Evolutionary conservation across 2,329 filamentous ascomycete species (phyloP), one percentile per base, ranked within the genome.

Genomic region (Pochonia chlamydosporia): DNA sequence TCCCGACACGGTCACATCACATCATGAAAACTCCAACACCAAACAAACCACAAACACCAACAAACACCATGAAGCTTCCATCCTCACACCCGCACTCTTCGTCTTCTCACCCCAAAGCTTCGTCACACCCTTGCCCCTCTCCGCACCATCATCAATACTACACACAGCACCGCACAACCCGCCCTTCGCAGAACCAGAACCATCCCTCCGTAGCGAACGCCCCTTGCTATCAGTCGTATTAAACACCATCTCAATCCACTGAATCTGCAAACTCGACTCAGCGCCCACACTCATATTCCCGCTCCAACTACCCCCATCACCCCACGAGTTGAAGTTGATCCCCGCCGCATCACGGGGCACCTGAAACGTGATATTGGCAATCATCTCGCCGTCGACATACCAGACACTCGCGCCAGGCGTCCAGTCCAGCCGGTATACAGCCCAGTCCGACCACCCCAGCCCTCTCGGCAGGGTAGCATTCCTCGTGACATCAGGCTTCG

Each of bases 211-310:
- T 9, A 30, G 24, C 40, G n/a, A 20, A 10, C 11, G 23, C 23
- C 23, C n/a, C 23, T 13, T 39, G 35, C 40, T 44, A 10, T 50
- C 45, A 0, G 67, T 73, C 13, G 56, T 60, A 52, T 78, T 78
- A 56, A 76, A 83, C 20, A 79, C 69, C 62, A 84, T 69, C 56
- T 84, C 78, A 39, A 83, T 73, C 79, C 79, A 84, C 64, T 81
- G 75, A 16, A 84, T 70, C 56, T 84, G 76, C 55, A 84, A 65
- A 51, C 71, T 74, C 0, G 79, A 79, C 39, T 69, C 67, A 10
- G 64, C 67, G 3, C 68, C 66, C 5, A 70, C 57, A 5, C 59
- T 70, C 81, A 84, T 82, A 44, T 78, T 74, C 10, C 79, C 79
- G 39, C 73, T 74, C 79, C 79, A 84, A 41, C 65, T 63, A 4